Conservation (phyloP, 345 rosid species). For the Excoecaria cochinchinensis region DNA sequence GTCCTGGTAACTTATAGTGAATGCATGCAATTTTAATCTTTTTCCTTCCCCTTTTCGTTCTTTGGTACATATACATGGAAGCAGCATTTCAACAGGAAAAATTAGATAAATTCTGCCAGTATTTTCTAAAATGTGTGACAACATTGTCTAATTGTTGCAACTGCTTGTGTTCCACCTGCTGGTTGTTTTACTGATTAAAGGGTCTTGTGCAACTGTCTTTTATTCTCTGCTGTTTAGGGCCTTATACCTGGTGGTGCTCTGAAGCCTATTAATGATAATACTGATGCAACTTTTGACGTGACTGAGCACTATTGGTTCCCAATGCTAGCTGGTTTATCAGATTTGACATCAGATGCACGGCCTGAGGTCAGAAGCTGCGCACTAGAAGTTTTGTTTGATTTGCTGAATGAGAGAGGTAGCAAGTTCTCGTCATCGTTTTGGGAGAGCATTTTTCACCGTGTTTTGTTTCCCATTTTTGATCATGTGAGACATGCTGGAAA, state of each 20-base stretch:
- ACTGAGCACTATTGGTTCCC: constrained; percentile 96
- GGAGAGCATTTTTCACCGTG: constrained; percentile 93
- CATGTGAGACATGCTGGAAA: constrained; percentile 87
- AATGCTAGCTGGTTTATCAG: constrained; percentile 91
- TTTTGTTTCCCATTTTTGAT: constrained; percentile 89
- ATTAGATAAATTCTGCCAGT: neutral
- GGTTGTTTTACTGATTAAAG: neutral
- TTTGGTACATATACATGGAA: neutral
- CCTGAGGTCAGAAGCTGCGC: constrained; percentile 89
- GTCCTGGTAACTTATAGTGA: neutral
- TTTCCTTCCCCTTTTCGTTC: neutral
- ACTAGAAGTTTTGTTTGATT: constrained; percentile 86
- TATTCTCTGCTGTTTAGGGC: constrained; percentile 49
- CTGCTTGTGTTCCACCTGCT: neutral
- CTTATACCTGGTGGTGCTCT: constrained; percentile 82
- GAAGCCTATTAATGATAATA: constrained; percentile 55
- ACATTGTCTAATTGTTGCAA: neutral
- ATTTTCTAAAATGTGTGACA: neutral
- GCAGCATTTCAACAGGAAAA: neutral
- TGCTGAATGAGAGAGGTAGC: constrained; percentile 88
- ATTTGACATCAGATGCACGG: constrained; percentile 78
- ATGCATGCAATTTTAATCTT: neutral
- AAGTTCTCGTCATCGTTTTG: constrained; percentile 81
- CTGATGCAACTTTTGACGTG: constrained; percentile 64
- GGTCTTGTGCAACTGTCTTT: constrained; percentile 14